Evolutionary conservation across 306 rosid species (phyloP), one percentile per base, ranked within the genome.

Genomic region (Cucurbita argyrosperma): DNA sequence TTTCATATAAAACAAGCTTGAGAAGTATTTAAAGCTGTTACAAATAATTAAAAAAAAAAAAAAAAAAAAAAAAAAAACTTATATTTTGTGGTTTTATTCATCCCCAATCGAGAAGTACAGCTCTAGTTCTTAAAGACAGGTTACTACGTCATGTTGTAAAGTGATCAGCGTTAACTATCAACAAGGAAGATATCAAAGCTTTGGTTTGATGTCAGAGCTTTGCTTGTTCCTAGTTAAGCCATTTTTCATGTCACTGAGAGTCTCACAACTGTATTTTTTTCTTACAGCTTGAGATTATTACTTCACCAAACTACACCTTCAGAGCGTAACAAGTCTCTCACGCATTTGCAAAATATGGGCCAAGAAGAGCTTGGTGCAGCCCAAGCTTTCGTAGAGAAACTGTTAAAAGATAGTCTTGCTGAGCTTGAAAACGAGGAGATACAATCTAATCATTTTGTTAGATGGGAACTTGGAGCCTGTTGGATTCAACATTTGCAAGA

Each of bases 381-480:
- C 51, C 81, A 79, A 62, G 59, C 77, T 84, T 88, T 85, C 79
- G 85, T 90, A 64, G 88, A 86, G 88, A 84, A 81, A n/a, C 76
- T 94, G 77, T 74, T 94, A 66, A 83, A 88, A 83, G 84, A 86
- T 67, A 86, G 97, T 75, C 84, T 94, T 79, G 78, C 82, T 71
- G 85, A 90, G 83, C 92, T 94, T 64, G 92, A 90, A 80, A 82
- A 89, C 63, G 96, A 94, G 86, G 90, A 87, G 72, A 30, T 42
- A 16, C 76, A 57, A 69, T 79, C 71, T 59, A 93, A 88, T 78
- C 79, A 79, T 71, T 88, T 86, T 80, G 87, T 94, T 68, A 86
- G 98, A 83, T 94, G 98, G 98, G 98, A 94, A 85, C 97, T 94
- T 74, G 98, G 98, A 78, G 98, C 98, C 62, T 94, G 97, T 85